phyloP scores from a whole-genome alignment of 164 flowering plant genomes.

The Macadamia integrifolia region DNA sequence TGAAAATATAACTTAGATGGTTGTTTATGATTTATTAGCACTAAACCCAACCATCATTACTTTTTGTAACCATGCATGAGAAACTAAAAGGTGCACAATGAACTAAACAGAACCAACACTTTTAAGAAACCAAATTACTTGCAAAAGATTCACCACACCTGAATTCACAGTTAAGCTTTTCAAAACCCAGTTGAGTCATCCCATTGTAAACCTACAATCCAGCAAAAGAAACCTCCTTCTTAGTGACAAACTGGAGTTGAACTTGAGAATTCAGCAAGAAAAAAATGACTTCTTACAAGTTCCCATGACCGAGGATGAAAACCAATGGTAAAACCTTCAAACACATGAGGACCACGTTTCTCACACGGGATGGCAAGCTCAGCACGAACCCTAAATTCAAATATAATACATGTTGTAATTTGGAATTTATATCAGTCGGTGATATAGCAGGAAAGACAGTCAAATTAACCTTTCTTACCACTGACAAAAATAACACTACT shows the following conservation, averaged over 20 bases:
- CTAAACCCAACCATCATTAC: too few species aligned
- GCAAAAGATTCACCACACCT: slow-evolving; percentile 40
- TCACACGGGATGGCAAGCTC: slow-evolving; percentile 87
- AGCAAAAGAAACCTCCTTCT: slow-evolving; percentile 3
- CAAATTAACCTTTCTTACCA: too few species aligned
- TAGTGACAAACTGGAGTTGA: not conserved
- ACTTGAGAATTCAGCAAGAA: slow-evolving; percentile 1
- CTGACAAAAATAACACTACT: too few species aligned
- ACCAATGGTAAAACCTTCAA: slow-evolving; percentile 93
- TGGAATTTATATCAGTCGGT: not conserved
- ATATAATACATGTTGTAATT: slow-evolving; percentile 2
- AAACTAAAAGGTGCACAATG: too few species aligned
- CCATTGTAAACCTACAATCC: slow-evolving; percentile 78
- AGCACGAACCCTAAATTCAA: slow-evolving; percentile 48
- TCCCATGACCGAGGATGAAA: slow-evolving; percentile 95
- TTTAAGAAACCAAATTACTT: not conserved
- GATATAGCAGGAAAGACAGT: not conserved
- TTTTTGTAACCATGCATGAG: too few species aligned
- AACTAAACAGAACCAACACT: not conserved
- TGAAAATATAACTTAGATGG: too few species aligned
- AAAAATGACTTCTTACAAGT: slow-evolving; percentile 48
- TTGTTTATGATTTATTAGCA: too few species aligned
- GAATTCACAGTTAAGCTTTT: slow-evolving; percentile 53
- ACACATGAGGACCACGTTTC: slow-evolving; percentile 66
- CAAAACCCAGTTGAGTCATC: slow-evolving; percentile 81